Percentiles rank a stretch among this genome's conserved stretches.
phyloP scores from a whole-genome alignment of 2,329 filamentous ascomycete species.

The Talaromyces piceae region DNA sequence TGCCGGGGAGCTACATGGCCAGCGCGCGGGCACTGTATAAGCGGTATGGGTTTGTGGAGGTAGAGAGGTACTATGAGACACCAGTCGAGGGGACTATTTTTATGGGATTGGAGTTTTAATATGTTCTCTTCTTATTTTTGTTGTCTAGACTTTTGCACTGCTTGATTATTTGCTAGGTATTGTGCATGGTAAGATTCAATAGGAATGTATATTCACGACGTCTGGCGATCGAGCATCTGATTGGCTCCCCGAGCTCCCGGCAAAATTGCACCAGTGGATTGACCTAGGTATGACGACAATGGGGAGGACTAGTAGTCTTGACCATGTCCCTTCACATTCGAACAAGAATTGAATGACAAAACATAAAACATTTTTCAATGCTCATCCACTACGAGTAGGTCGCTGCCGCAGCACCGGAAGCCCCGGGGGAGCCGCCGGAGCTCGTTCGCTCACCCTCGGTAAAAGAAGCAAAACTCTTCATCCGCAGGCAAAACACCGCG shows the following conservation, averaged over 20 bases:
- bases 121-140: not conserved
- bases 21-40: slow-evolving; percentile 45
- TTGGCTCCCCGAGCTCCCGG: no score
- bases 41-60: slow-evolving; percentile 45
- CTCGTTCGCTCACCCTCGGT: not conserved
- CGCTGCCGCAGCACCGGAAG: not conserved
- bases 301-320: no score
- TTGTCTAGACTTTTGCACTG: not conserved
- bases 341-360: no score
- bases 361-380: no score
- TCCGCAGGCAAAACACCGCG: not conserved
- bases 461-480: not conserved
- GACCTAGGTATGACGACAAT: no score
- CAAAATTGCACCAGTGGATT: no score
- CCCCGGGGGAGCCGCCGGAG: not conserved
- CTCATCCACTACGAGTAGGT: no score
- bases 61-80: slow-evolving; percentile 49
- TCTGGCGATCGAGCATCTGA: no score
- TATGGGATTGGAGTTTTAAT: slow-evolving; percentile 31
- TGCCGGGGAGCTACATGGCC: slow-evolving; percentile 41
- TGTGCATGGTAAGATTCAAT: no score
- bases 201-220: no score
- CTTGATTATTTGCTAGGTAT: not conserved
- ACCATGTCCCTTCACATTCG: no score
- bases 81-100: slow-evolving; percentile 49